Conservation (phyloP, 1,284 basidiomycete genomes). For the Tylopilus sp. region DNA sequence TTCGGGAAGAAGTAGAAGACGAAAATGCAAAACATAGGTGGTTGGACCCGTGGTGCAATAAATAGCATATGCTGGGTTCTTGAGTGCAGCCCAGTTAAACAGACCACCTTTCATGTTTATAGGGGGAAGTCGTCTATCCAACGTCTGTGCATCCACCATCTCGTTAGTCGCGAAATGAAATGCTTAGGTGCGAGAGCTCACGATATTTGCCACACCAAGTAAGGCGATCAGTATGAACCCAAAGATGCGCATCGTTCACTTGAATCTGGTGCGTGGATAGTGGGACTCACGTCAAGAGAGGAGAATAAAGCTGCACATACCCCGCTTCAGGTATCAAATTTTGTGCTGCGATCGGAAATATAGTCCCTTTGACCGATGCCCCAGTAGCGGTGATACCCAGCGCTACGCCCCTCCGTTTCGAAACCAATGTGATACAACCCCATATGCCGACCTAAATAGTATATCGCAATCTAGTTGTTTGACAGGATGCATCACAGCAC, state of each 20-base stretch:
- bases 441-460: constrained; percentile 44
- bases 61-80: constrained; percentile 36
- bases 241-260: constrained; percentile 49
- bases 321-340: constrained; percentile 39
- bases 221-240: constrained; percentile 41
- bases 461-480: constrained; percentile 27
- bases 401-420: constrained; percentile 37
- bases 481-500: background rate
- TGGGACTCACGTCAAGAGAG: background rate
- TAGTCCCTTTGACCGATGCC: constrained; percentile 42
- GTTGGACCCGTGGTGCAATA: constrained; percentile 43
- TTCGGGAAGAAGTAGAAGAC: background rate
- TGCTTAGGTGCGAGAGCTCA: constrained; percentile 8
- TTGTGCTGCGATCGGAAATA: constrained; percentile 42
- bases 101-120: constrained; percentile 39
- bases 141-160: constrained; percentile 26
- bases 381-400: constrained; percentile 43
- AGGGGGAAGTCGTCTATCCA: constrained; percentile 41
- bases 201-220: constrained; percentile 38
- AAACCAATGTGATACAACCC: constrained; percentile 49
- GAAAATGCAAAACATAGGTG: constrained; percentile 26
- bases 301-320: constrained; percentile 21
- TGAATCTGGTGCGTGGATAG: constrained; percentile 18
- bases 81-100: constrained; percentile 42
- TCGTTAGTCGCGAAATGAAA: background rate